These are phyloP conservation scores for Cokeromyces recurvatus DNA, from an alignment of 371 early-diverging fungal genomes.

Conservation along the genomic window DNA sequence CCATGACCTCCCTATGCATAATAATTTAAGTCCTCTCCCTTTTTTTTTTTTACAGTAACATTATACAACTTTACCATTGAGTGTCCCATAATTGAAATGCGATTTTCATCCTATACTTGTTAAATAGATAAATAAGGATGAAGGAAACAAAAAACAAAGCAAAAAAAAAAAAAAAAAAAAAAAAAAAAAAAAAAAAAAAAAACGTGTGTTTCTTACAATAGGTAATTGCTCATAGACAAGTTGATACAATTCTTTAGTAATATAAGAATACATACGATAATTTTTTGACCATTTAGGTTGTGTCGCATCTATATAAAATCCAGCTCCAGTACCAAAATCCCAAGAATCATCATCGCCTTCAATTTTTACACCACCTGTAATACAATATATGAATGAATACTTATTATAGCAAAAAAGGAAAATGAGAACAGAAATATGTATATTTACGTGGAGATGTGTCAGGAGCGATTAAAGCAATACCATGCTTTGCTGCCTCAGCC, in stretches of 20 bases:
- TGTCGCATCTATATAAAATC: slow-evolving; percentile 83
- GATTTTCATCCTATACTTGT: slow-evolving; percentile 60
- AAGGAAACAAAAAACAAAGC: no score
- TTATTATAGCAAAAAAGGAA: not conserved
- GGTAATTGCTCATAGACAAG: slow-evolving; percentile 53
- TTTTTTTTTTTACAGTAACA: not conserved
- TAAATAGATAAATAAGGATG: no score
- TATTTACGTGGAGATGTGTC: slow-evolving; percentile 82
- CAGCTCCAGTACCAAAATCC: slow-evolving; percentile 63
- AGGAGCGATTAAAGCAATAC: slow-evolving; percentile 74
- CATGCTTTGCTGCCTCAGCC: slow-evolving; percentile 58
- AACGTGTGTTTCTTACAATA: slow-evolving; percentile 46
- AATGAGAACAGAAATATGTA: no score
- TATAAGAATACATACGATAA: slow-evolving; percentile 86
- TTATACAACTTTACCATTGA: slow-evolving; percentile 56
- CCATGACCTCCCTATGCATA: slow-evolving; percentile 84
- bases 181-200: no score
- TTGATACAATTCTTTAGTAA: slow-evolving; percentile 67
- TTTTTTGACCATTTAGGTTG: slow-evolving; percentile 65
- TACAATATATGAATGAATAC: not conserved
- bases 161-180: not conserved
- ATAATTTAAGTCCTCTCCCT: not conserved
- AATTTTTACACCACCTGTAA: slow-evolving; percentile 37
- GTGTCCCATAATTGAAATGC: slow-evolving; percentile 76
- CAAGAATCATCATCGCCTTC: slow-evolving; percentile 49